Percentiles rank a stretch among this genome's conserved stretches.
These are phyloP conservation scores for Talaromyces borbonicus DNA, from an alignment of 495 filamentous ascomycete genomes.

Conservation along the genomic window DNA sequence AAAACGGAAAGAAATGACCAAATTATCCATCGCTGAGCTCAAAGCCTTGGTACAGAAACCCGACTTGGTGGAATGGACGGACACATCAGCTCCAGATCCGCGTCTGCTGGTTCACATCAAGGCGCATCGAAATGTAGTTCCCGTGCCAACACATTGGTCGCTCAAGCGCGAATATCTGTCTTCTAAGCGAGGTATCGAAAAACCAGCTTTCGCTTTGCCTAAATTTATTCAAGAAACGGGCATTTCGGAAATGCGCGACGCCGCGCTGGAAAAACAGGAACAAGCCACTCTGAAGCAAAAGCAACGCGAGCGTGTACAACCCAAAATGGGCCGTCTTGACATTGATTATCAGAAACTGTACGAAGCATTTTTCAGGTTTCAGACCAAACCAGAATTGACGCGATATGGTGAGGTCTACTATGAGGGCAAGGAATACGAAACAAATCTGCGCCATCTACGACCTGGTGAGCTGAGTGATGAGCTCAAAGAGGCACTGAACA, in stretches of 20 bases:
- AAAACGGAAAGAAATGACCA: constrained; percentile 80
- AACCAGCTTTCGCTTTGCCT: constrained; percentile 81
- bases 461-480: constrained; percentile 87
- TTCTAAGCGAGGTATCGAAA: constrained; percentile 91
- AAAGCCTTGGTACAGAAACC: constrained; percentile 87
- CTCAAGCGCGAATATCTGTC: constrained; percentile 95
- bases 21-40: constrained; percentile 87
- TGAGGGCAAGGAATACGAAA: constrained; percentile 97
- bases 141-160: constrained; percentile 88
- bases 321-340: constrained; percentile 94
- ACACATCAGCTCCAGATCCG: constrained; percentile 86
- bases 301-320: constrained; percentile 85
- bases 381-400: constrained; percentile 89
- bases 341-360: constrained; percentile 98
- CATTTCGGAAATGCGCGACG: constrained; percentile 95
- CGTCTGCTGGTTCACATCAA: constrained; percentile 88
- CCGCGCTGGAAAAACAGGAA: constrained; percentile 89
- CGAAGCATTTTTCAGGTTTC: constrained; percentile 94
- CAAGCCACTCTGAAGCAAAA: constrained; percentile 87
- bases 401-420: constrained; percentile 97
- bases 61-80: constrained; percentile 95
- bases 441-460: constrained; percentile 78
- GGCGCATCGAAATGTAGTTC: constrained; percentile 88
- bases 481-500: constrained; percentile 86
- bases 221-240: constrained; percentile 98